phyloP scores from a whole-genome alignment of 495 filamentous ascomycete species.

The Penicillium canescens region DNA sequence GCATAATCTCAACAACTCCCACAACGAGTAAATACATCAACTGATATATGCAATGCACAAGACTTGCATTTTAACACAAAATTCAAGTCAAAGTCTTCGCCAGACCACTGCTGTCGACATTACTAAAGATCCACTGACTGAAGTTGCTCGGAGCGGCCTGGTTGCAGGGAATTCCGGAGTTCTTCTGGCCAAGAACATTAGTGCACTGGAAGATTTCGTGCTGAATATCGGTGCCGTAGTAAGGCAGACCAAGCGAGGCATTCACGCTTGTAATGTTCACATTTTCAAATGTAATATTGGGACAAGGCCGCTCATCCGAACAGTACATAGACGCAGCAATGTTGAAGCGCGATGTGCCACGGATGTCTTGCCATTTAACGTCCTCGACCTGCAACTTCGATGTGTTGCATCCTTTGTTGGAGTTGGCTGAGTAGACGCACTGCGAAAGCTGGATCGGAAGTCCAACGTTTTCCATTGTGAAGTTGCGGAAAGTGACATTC shows the following conservation, averaged over 20 bases:
- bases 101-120: conserved; percentile 14
- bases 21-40: too few relatives aligned
- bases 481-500: conserved; percentile 54
- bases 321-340: conserved; percentile 56
- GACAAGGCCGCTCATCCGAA: conserved; percentile 43
- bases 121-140: conserved; percentile 19
- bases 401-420: conserved; percentile 43
- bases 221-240: conserved; percentile 18
- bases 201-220: conserved; percentile 24
- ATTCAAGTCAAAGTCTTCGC: conserved; percentile 7
- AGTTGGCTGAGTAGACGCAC: conserved; percentile 53
- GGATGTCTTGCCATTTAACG: conserved; percentile 56
- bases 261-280: conserved; percentile 46
- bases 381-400: conserved; percentile 48
- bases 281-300: conserved; percentile 46
- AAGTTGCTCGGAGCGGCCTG: conserved; percentile 22
- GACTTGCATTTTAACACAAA: too few relatives aligned
- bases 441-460: conserved; percentile 58
- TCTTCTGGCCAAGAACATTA: conserved; percentile 20
- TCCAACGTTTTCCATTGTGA: conserved; percentile 46
- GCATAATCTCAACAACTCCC: too few relatives aligned
- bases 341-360: conserved; percentile 55
- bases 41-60: too few relatives aligned
- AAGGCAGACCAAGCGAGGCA: conserved; percentile 13
- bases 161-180: conserved; percentile 26